phyloP scores from a whole-genome alignment of 1,284 basidiomycete genomes.

The Cryptococcus hybrid region DNA sequence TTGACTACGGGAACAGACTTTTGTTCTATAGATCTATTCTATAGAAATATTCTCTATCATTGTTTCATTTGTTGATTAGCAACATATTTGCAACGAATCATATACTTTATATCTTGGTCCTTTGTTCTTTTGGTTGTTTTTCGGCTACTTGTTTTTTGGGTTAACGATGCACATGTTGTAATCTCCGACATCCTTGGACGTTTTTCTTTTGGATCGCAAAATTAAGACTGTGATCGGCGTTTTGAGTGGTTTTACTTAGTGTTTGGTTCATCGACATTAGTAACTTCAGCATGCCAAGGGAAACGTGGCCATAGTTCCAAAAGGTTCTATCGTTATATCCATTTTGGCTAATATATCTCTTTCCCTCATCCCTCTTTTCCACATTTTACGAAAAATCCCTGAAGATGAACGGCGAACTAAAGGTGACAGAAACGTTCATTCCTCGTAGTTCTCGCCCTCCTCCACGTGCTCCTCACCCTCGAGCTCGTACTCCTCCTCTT shows the following conservation, averaged over 20 bases:
- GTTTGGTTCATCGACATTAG: too few species aligned
- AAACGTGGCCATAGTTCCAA: too few species aligned
- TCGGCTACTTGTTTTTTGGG: background rate
- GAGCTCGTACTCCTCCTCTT: conserved; percentile 30
- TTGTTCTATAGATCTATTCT: background rate
- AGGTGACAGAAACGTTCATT: conserved; percentile 1
- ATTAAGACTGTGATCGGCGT: too few species aligned
- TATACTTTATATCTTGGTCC: background rate
- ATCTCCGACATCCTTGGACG: too few species aligned
- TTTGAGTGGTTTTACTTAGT: too few species aligned
- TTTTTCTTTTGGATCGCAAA: too few species aligned
- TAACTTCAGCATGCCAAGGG: too few species aligned
- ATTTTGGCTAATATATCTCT: too few species aligned
- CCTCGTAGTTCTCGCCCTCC: conserved; percentile 11
- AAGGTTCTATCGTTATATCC: too few species aligned
- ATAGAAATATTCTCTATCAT: background rate
- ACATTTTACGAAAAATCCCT: too few species aligned
- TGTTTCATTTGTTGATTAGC: background rate
- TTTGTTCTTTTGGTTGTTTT: background rate
- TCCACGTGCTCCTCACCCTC: conserved; percentile 7
- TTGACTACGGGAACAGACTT: background rate
- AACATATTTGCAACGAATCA: background rate
- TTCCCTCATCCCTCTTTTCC: too few species aligned
- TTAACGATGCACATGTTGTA: too few species aligned
- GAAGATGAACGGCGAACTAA: background rate